Evolutionary conservation across 75 land plant species (phyloP).

Genomic region (Cunninghamia lanceolata): DNA sequence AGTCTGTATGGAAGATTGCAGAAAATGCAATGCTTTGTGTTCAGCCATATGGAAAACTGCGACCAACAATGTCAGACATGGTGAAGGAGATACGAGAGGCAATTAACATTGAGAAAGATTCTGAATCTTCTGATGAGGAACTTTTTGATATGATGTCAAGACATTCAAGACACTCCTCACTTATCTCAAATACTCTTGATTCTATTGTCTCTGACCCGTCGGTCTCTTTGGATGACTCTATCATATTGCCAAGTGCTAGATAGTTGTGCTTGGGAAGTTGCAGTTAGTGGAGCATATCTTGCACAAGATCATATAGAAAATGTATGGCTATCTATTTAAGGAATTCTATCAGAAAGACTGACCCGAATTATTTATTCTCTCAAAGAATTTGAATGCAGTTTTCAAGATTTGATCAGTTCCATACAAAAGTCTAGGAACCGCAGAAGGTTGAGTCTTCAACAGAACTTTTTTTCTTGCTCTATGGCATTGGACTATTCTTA

Average conservation of each 20-base stretch:
- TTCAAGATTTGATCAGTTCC: background rate
- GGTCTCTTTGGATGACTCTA: background rate
- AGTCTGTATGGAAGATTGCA: conserved; percentile 75
- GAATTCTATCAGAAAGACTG: background rate
- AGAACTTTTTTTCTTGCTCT: background rate
- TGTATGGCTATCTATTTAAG: background rate
- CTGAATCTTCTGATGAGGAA: conserved; percentile 22
- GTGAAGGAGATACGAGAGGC: conserved; percentile 77
- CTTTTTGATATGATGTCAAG: conserved; percentile 10
- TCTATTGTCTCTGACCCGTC: background rate
- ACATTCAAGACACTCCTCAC: conserved; percentile 4
- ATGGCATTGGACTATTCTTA: background rate
- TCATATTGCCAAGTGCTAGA: background rate
- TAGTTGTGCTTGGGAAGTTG: background rate
- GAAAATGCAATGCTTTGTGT: conserved; percentile 76
- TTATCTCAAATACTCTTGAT: background rate
- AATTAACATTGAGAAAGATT: conserved; percentile 38
- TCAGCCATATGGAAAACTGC: conserved; percentile 46
- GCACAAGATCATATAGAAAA: background rate
- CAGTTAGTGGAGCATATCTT: background rate
- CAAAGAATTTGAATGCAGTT: background rate
- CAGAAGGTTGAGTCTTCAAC: background rate
- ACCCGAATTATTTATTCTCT: background rate
- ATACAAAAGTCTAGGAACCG: background rate
- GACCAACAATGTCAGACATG: conserved; percentile 78